Conservation (phyloP, 169 alveolate species). For the Plasmodium falciparum region DNA sequence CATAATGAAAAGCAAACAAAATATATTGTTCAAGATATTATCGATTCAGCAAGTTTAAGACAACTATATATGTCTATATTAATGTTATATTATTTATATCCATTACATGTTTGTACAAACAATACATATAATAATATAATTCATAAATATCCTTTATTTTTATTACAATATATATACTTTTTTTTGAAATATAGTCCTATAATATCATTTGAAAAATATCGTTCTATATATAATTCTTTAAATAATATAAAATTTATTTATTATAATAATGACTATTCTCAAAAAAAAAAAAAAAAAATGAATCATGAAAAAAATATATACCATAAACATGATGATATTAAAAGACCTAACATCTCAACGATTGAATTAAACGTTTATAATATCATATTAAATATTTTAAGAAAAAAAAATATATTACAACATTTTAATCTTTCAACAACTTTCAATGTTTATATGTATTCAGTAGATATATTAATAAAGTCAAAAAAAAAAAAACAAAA, state of each 20-base stretch:
- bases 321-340: neutral
- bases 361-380: constrained; percentile 23
- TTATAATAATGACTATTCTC: neutral
- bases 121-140: neutral
- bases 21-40: constrained; percentile 15
- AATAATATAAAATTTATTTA: constrained; percentile 25
- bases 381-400: constrained; percentile 16
- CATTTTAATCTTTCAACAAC: constrained; percentile 13
- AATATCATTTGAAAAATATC: constrained; percentile 36
- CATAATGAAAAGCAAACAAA: neutral
- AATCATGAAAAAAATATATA: no score
- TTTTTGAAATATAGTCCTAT: constrained; percentile 39
- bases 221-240: constrained; percentile 36
- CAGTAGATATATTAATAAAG: constrained; percentile 30
- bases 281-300: neutral
- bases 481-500: neutral
- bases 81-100: constrained; percentile 20
- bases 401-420: constrained; percentile 8
- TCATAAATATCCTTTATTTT: neutral
- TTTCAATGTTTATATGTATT: constrained; percentile 20
- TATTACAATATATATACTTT: constrained; percentile 24
- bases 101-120: neutral
- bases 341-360: constrained; percentile 42
- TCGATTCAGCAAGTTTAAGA: constrained; percentile 66
- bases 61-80: constrained; percentile 40